phyloP scores from a whole-genome alignment of 768 basidiomycete species.

The Russula earlei region DNA sequence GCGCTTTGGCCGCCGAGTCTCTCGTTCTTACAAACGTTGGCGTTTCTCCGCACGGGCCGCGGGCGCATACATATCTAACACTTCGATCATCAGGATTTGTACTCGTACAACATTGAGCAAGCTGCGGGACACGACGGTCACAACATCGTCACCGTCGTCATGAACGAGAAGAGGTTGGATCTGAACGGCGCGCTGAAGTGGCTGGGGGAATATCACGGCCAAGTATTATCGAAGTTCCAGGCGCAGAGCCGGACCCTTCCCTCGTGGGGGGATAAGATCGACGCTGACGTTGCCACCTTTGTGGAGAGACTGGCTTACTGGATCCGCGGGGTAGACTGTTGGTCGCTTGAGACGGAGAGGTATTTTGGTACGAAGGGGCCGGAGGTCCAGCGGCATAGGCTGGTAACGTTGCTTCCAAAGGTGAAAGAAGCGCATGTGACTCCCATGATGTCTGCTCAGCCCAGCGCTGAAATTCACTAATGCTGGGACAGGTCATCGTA shows the following conservation, averaged over 20 bases:
- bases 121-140: conserved; percentile 22
- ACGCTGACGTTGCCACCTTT: conserved; percentile 48
- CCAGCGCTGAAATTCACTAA: too few relatives aligned
- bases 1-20: conserved; percentile 27
- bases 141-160: conserved; percentile 26
- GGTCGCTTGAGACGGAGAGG: conserved; percentile 61
- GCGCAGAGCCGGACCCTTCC: conserved; percentile 35
- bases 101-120: conserved; percentile 29
- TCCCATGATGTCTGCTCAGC: conserved; percentile 4
- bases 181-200: conserved; percentile 20
- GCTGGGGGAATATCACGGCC: conserved; percentile 47
- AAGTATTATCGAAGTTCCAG: conserved; percentile 39
- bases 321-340: conserved; percentile 64
- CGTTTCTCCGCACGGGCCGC: not conserved
- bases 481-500: too few relatives aligned
- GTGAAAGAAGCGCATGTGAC: not conserved
- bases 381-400: conserved; percentile 40
- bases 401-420: not conserved
- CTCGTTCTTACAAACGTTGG: conserved; percentile 32
- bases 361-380: conserved; percentile 56
- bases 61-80: not conserved
- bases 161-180: conserved; percentile 20
- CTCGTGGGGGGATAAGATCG: conserved; percentile 53
- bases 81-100: conserved; percentile 23
- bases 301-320: conserved; percentile 55